These are phyloP conservation scores for Hanseniaspora clermontiae DNA, from an alignment of 805 yeast genomes.

Conservation along the genomic window DNA sequence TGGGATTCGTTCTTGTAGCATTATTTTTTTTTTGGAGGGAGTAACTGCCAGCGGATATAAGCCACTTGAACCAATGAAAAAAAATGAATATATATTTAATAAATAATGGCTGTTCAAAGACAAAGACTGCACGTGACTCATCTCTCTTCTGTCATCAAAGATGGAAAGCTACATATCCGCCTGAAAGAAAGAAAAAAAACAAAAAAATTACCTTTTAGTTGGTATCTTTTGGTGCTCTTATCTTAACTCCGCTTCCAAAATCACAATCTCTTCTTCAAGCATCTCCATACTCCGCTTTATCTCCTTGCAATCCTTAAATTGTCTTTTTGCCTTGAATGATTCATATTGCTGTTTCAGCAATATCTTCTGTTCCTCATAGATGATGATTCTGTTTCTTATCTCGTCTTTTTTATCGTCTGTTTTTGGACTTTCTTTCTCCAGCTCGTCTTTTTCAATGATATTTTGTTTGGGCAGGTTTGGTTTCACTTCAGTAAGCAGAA, in stretches of 20 bases:
- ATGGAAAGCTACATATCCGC: too few species aligned
- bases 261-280: background rate
- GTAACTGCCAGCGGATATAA: background rate
- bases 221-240: background rate
- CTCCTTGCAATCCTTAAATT: slow-evolving; percentile 6
- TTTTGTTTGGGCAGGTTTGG: background rate
- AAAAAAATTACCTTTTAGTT: background rate
- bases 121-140: background rate
- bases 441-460: background rate
- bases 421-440: background rate
- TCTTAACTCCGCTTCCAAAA: background rate
- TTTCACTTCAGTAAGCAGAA: background rate
- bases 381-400: background rate
- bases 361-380: slow-evolving; percentile 2
- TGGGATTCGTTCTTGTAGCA: too few species aligned
- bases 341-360: background rate
- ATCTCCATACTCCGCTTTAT: background rate
- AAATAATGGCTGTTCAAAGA: too few species aligned
- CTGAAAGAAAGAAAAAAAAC: too few species aligned
- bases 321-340: background rate
- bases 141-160: too few species aligned
- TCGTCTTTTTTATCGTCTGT: background rate
- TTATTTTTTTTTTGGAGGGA: too few species aligned
- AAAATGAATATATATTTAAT: background rate
- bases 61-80: background rate